These are phyloP conservation scores for Flaveria linearis DNA, from an alignment of 129 eudicot genomes.

Conservation along the genomic window DNA sequence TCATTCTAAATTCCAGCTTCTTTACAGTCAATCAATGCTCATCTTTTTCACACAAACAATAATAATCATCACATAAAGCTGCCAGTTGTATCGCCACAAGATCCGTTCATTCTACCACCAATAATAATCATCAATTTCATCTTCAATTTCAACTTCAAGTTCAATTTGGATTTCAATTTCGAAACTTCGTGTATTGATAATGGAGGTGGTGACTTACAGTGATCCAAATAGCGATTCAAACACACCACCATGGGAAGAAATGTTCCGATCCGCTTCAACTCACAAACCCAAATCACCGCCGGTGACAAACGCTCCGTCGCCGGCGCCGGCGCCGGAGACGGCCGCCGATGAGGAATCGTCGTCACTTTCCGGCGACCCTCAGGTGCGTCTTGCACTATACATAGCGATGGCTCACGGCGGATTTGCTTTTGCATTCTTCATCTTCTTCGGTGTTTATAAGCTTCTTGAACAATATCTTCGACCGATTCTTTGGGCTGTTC, in stretches of 20 bases:
- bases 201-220: slow-evolving; percentile 71
- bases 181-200: neutral
- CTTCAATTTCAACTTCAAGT: neutral
- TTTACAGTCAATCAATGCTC: neutral
- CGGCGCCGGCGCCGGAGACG: slow-evolving; percentile 16
- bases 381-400: slow-evolving; percentile 87
- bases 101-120: slow-evolving; percentile 16
- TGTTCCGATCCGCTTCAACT: slow-evolving; percentile 85
- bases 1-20: slow-evolving; percentile 26
- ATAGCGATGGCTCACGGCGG: slow-evolving; percentile 97
- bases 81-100: slow-evolving; percentile 5
- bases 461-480: slow-evolving; percentile 79
- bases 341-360: neutral
- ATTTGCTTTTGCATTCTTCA: slow-evolving; percentile 60
- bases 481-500: slow-evolving; percentile 90
- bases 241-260: slow-evolving; percentile 80
- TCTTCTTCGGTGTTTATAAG: slow-evolving; percentile 62
- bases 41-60: neutral
- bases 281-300: slow-evolving; percentile 48
- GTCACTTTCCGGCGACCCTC: slow-evolving; percentile 64
- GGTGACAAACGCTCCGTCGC: slow-evolving; percentile 11
- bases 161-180: neutral
- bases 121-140: too few relatives aligned
- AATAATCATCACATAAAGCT: neutral
- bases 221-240: slow-evolving; percentile 47